These are phyloP conservation scores for Lactifluus piperatus DNA, from an alignment of 768 basidiomycete species.

Conservation along the genomic window DNA sequence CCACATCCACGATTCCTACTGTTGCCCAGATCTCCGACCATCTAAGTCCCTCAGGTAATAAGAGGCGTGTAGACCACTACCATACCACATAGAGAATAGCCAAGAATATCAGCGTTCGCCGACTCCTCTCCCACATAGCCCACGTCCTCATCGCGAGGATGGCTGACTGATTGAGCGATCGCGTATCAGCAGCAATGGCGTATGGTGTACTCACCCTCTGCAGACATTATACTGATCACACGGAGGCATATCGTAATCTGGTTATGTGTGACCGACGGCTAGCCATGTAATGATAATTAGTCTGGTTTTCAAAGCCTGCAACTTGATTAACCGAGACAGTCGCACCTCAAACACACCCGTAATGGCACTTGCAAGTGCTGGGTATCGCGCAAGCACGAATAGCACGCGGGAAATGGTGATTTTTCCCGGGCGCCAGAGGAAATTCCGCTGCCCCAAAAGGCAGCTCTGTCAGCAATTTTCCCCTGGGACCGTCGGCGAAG, in stretches of 20 bases:
- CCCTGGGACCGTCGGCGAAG: background rate
- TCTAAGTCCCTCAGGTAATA: background rate
- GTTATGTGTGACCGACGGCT: background rate
- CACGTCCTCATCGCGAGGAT: conserved; percentile 25
- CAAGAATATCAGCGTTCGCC: conserved; percentile 4
- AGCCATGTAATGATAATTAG: background rate
- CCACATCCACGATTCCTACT: background rate
- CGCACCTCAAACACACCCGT: conserved; percentile 4
- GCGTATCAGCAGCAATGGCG: background rate
- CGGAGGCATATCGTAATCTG: background rate
- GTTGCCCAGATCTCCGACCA: background rate
- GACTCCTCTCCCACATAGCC: conserved; percentile 25
- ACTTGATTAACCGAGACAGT: background rate
- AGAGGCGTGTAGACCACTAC: background rate
- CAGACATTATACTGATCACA: background rate
- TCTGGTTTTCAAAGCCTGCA: background rate
- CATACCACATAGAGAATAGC: background rate
- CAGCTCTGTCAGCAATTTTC: background rate
- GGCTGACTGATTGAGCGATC: conserved; percentile 7
- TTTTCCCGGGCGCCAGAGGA: conserved; percentile 2
- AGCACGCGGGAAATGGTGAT: background rate
- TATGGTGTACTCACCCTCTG: conserved; percentile 4
- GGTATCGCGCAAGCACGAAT: conserved; percentile 10
- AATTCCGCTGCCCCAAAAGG: background rate
- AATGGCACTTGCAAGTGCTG: conserved; percentile 4